Evolutionary conservation across 192 early-diverging fungal genomes (phyloP).

Genomic region (Coemansia guatemalensis): DNA sequence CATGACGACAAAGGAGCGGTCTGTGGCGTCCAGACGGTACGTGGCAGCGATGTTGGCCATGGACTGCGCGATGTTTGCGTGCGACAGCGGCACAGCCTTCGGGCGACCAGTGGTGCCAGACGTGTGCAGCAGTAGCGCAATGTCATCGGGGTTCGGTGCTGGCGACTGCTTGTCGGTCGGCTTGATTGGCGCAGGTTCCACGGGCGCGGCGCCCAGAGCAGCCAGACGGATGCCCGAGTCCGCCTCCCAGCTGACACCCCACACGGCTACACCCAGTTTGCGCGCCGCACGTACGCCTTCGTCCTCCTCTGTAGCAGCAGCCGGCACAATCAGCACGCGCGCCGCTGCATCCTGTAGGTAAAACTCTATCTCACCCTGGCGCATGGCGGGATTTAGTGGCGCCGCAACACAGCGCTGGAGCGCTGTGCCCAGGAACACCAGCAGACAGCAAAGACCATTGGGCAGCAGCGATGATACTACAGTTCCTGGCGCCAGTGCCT

Average conservation of each 20-base stretch:
- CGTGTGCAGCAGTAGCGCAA: constrained; percentile 77
- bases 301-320: constrained; percentile 50
- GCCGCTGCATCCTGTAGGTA: constrained; percentile 71
- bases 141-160: constrained; percentile 54
- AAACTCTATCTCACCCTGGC: constrained; percentile 69
- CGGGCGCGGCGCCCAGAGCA: constrained; percentile 21
- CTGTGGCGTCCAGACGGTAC: constrained; percentile 59
- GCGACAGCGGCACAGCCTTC: constrained; percentile 81
- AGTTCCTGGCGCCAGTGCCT: constrained; percentile 31
- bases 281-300: constrained; percentile 61
- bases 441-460: constrained; percentile 67
- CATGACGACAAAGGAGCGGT: constrained; percentile 77
- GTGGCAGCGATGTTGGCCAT: constrained; percentile 75
- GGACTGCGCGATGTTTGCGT: constrained; percentile 68
- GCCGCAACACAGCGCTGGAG: constrained; percentile 64
- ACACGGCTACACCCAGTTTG: constrained; percentile 54
- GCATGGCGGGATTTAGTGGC: constrained; percentile 71
- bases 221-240: constrained; percentile 30
- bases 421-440: constrained; percentile 66
- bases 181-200: constrained; percentile 17
- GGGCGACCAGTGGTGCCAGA: constrained; percentile 78
- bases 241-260: constrained; percentile 56
- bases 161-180: not conserved
- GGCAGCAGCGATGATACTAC: constrained; percentile 61
- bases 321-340: constrained; percentile 64